Percentiles rank a stretch among this genome's conserved stretches.
These are phyloP conservation scores for Ophiocordyceps polyrhachis-furcata DNA, from an alignment of 2,329 filamentous ascomycete genomes.

Conservation along the genomic window DNA sequence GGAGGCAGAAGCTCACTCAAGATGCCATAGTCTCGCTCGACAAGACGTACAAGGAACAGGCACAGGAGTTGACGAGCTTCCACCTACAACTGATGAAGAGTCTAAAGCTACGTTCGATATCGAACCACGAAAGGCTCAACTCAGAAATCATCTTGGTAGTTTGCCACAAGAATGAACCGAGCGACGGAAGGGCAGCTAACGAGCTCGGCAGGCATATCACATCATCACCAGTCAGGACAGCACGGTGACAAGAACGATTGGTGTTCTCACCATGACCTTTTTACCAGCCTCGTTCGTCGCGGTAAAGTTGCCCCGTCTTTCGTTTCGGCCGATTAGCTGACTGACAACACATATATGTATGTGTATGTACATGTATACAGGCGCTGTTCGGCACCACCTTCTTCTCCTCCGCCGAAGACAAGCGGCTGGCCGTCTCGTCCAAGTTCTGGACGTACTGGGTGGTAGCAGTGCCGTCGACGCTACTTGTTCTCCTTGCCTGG, in stretches of 20 bases:
- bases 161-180: neutral
- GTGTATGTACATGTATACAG: neutral
- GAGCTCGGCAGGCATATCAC: neutral
- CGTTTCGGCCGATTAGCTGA: too few species aligned
- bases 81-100: neutral
- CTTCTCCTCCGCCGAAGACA: neutral
- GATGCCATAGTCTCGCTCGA: neutral
- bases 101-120: neutral
- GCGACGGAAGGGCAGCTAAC: neutral
- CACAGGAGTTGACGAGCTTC: neutral
- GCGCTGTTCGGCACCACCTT: slow-evolving; percentile 1
- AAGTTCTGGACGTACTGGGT: slow-evolving; percentile 1
- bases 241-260: neutral
- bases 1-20: neutral
- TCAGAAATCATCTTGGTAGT: neutral
- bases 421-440: neutral
- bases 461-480: neutral
- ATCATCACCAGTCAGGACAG: neutral
- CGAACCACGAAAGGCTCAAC: neutral
- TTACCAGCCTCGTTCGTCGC: neutral
- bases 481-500: neutral
- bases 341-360: too few species aligned
- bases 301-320: neutral
- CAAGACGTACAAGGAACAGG: neutral
- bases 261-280: neutral